Base-by-base conservation (phyloP, 1,284 basidiomycete species). In the Melampsora occidentalis region DNA sequence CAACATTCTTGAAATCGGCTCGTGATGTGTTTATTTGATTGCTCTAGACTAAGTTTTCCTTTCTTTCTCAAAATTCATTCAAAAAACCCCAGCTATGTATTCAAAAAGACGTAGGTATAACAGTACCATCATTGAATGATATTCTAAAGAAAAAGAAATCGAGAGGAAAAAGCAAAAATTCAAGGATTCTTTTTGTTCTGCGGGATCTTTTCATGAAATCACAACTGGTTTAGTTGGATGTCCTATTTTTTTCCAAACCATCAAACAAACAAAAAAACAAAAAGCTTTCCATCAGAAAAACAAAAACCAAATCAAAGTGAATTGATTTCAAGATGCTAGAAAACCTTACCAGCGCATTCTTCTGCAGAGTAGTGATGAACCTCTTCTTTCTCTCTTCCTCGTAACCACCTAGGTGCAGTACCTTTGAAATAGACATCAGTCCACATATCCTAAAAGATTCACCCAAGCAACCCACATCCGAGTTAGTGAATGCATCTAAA, bases 331-430 rank as follows among this genome's bases (percentile, higher is more conserved):
- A 69, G 20, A 20, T 31, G 1, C 14, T 2, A 48, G 25, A 22
- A 33, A 6, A n/a, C 9, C 33, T 53, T n/a, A 71, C 70, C 64
- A 33, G 49, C 70, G 63, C 71, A 65, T 68, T 79, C 78, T 51
- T 76, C 62, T 53, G 78, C 65, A 18, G 71, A 72, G 81, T 81
- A 83, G 28, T 80, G 77, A 79, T 83, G 81, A 70, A 91, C 89
- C 88, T 98, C 96, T 83, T 97, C 93, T 80, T 93, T 89, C 86
- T 96, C 94, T 80, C 96, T 88, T 78, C 95, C 96, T 79, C 95
- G 89, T 91, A 97, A 91, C 84, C 83, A 89, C 46, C 90, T 86
- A 12, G 95, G 95, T 85, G 92, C 93, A 12, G 93, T 92, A 76
- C 91, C 91, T 85, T 91, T 90, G 86, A 90, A 93, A 83, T 84